Percentiles rank a stretch among this genome's conserved stretches.
Conservation (phyloP, 2,329 filamentous ascomycete genomes). For the Plectosphaerella cucumerina region DNA sequence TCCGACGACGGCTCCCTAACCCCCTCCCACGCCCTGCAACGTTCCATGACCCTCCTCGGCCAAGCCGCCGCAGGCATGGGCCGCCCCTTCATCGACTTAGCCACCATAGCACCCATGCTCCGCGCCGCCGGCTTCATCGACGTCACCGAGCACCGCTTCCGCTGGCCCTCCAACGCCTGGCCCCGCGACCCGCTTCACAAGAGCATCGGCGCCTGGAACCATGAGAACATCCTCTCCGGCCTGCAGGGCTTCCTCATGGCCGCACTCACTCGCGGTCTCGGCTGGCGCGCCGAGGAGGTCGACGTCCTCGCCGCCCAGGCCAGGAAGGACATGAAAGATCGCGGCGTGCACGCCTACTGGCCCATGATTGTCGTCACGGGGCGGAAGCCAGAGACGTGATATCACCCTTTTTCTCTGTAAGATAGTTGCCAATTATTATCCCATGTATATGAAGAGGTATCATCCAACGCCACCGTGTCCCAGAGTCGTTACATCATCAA, state of each 20-base stretch:
- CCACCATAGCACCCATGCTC: constrained; percentile 12
- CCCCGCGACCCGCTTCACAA: constrained; percentile 27
- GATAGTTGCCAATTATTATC: not conserved
- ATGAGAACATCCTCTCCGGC: constrained; percentile 25
- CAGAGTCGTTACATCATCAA: not conserved
- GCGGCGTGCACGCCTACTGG: constrained; percentile 24
- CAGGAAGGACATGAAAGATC: constrained; percentile 18
- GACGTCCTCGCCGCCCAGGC: constrained; percentile 17
- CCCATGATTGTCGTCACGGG: constrained; percentile 27
- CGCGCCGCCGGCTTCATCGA: constrained; percentile 28
- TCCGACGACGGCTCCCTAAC: constrained; percentile 34
- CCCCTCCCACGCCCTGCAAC: constrained; percentile 9
- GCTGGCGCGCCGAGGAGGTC: constrained; percentile 27
- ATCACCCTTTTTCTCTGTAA: not conserved
- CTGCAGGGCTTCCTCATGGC: constrained; percentile 30
- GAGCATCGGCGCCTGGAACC: constrained; percentile 27
- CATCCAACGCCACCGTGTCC: not conserved
- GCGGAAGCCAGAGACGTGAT: not conserved
- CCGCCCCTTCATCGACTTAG: constrained; percentile 9
- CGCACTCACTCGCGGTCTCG: constrained; percentile 29
- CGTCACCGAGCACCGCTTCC: constrained; percentile 21
- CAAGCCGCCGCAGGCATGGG: constrained; percentile 11
- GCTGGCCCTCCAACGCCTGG: constrained; percentile 34
- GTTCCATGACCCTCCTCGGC: constrained; percentile 19
- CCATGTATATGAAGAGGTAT: not conserved